phyloP scores from a whole-genome alignment of 1,284 basidiomycete genomes.

The Singerocomus rubriflavus region DNA sequence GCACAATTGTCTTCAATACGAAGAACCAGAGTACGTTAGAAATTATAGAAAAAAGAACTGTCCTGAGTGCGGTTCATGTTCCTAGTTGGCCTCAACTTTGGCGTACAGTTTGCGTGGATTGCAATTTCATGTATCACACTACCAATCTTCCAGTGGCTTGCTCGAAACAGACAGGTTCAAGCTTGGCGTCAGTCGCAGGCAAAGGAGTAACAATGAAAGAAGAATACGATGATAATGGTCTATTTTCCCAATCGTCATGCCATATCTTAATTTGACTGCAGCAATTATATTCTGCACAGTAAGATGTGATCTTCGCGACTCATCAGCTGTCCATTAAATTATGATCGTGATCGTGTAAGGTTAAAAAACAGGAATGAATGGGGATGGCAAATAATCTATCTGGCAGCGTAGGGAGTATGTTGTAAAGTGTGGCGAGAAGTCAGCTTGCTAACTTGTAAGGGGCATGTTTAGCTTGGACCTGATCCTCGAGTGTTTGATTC shows the following conservation, averaged over 20 bases:
- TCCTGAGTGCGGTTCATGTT: constrained; percentile 5
- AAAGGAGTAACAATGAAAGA: constrained; percentile 8
- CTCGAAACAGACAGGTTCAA: constrained; percentile 31
- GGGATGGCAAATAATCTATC: constrained; percentile 19
- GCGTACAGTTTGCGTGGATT: constrained; percentile 55
- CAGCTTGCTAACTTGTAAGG: background rate
- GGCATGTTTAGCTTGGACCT: constrained; percentile 22
- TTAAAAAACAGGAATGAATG: constrained; percentile 21
- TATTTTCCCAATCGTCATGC: too few species aligned
- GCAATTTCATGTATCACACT: constrained; percentile 51
- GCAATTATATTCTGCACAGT: background rate
- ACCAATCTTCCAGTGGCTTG: constrained; percentile 42
- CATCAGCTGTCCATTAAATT: constrained; percentile 15
- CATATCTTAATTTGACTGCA: background rate
- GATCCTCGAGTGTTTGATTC: constrained; percentile 21
- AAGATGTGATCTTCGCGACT: background rate
- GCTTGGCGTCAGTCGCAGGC: constrained; percentile 22
- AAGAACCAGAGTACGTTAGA: constrained; percentile 51
- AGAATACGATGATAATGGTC: too few species aligned
- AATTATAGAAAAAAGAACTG: background rate
- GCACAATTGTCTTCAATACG: constrained; percentile 67
- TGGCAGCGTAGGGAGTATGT: constrained; percentile 21
- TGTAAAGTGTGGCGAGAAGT: constrained; percentile 5
- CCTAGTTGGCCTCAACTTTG: constrained; percentile 58
- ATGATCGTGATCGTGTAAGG: constrained; percentile 12